These are phyloP conservation scores for Wickerhamiella occidentalis DNA, from an alignment of 805 yeast genomes.

Conservation along the genomic window DNA sequence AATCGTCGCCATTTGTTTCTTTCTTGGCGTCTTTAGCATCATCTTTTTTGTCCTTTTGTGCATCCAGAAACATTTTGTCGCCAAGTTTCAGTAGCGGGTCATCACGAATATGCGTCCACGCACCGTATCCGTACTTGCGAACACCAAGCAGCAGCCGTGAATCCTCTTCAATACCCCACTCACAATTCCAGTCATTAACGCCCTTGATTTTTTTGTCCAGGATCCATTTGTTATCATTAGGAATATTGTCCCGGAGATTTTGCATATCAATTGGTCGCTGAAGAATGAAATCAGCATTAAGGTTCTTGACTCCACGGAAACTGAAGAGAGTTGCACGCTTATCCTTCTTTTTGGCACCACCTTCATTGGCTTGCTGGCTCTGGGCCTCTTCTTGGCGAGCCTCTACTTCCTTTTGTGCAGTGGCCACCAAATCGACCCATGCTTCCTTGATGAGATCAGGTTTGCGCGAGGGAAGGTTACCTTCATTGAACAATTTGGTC, in stretches of 20 bases:
- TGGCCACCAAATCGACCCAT: conserved; percentile 56
- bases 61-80: conserved; percentile 59
- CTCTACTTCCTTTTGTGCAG: conserved; percentile 47
- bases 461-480: conserved; percentile 72
- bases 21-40: conserved; percentile 27
- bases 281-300: conserved; percentile 80
- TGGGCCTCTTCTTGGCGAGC: conserved; percentile 29
- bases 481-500: conserved; percentile 82
- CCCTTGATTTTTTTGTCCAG: conserved; percentile 57
- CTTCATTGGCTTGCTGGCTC: conserved; percentile 17
- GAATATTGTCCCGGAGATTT: conserved; percentile 42
- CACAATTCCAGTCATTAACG: conserved; percentile 83
- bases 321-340: conserved; percentile 84
- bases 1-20: conserved; percentile 11
- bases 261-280: conserved; percentile 79
- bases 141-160: conserved; percentile 80
- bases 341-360: conserved; percentile 50
- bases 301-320: conserved; percentile 70
- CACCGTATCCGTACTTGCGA: conserved; percentile 85
- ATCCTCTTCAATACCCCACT: conserved; percentile 76
- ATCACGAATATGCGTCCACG: conserved; percentile 89
- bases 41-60: conserved; percentile 29
- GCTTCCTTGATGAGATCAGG: conserved; percentile 66
- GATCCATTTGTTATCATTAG: conserved; percentile 47
- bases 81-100: conserved; percentile 83